phyloP scores from a whole-genome alignment of 768 basidiomycete species.

The Podaxis carcinomalis region DNA sequence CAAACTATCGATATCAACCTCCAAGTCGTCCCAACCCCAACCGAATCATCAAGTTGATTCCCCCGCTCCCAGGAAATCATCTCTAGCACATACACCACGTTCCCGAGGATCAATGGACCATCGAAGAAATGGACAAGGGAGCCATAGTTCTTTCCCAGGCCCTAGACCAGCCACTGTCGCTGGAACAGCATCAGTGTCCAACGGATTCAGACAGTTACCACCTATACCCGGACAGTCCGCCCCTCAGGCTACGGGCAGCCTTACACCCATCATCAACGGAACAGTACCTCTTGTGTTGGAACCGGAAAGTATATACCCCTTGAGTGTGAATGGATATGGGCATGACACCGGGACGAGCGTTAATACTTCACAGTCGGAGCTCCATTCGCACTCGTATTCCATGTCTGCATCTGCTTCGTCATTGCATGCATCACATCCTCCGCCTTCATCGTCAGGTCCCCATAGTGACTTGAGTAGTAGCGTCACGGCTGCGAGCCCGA shows the following conservation, averaged over 20 bases:
- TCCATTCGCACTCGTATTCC: slow-evolving; percentile 2
- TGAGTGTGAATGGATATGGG: not conserved
- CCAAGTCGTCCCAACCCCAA: slow-evolving; percentile 15
- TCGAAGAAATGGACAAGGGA: slow-evolving; percentile 10
- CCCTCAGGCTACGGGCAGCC: not conserved
- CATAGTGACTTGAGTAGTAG: slow-evolving; percentile 20
- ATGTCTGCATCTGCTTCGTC: slow-evolving; percentile 12
- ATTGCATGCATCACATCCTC: slow-evolving; percentile 12
- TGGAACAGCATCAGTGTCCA: not conserved
- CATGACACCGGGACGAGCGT: not conserved
- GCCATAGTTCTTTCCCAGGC: not conserved
- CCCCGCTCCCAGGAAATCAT: slow-evolving; percentile 23
- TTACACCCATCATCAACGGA: slow-evolving; percentile 5
- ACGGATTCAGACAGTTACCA: slow-evolving; percentile 10
- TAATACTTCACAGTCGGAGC: slow-evolving; percentile 6
- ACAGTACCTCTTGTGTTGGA: slow-evolving; percentile 7
- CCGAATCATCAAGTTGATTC: slow-evolving; percentile 15
- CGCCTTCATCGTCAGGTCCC: slow-evolving; percentile 18
- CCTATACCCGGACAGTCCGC: slow-evolving; percentile 11
- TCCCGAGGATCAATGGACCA: slow-evolving; percentile 13
- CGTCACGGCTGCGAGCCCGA: slow-evolving; percentile 12
- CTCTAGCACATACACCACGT: slow-evolving; percentile 17
- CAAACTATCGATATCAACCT: slow-evolving; percentile 20
- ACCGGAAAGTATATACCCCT: slow-evolving; percentile 6
- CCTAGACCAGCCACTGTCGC: slow-evolving; percentile 7